Conservation (phyloP, 495 filamentous ascomycete species). For the Hamigera avellanea region DNA sequence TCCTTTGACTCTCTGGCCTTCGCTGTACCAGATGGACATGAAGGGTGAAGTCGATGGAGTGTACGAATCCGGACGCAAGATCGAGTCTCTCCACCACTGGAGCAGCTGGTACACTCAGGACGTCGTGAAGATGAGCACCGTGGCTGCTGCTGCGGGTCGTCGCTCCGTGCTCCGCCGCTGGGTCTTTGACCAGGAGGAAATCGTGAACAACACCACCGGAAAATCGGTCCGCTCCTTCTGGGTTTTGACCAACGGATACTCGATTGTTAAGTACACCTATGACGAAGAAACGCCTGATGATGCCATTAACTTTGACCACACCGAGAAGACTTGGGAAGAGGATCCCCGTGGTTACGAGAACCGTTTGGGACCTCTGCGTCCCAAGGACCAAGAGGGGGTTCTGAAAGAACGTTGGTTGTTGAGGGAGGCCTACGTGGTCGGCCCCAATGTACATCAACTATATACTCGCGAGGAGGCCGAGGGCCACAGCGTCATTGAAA, state of each 20-base stretch:
- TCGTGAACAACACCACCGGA: slow-evolving; percentile 25
- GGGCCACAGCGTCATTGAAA: slow-evolving; percentile 36
- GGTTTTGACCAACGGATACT: slow-evolving; percentile 53
- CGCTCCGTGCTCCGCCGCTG: slow-evolving; percentile 51
- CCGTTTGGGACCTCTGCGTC: slow-evolving; percentile 41
- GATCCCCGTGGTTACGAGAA: slow-evolving; percentile 37
- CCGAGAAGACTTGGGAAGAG: slow-evolving; percentile 53
- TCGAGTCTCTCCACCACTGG: slow-evolving; percentile 56
- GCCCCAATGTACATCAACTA: slow-evolving; percentile 37
- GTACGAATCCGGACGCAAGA: slow-evolving; percentile 47
- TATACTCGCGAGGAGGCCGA: slow-evolving; percentile 36
- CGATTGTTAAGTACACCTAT: slow-evolving; percentile 42
- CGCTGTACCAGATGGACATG: slow-evolving; percentile 54
- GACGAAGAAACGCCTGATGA: slow-evolving; percentile 30
- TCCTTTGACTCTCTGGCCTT: slow-evolving; percentile 43
- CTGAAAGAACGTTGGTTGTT: slow-evolving; percentile 36
- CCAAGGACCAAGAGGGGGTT: slow-evolving; percentile 28
- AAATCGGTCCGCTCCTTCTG: slow-evolving; percentile 33
- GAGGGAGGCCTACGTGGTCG: slow-evolving; percentile 29
- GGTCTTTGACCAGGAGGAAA: slow-evolving; percentile 43
- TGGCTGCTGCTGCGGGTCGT: slow-evolving; percentile 43
- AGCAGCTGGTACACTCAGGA: slow-evolving; percentile 44
- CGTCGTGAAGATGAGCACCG: slow-evolving; percentile 46
- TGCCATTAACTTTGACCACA: slow-evolving; percentile 40
- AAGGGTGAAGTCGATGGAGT: slow-evolving; percentile 47